phyloP scores from a whole-genome alignment of 257 asterid genomes.

The Oldenlandia corymbosa region DNA sequence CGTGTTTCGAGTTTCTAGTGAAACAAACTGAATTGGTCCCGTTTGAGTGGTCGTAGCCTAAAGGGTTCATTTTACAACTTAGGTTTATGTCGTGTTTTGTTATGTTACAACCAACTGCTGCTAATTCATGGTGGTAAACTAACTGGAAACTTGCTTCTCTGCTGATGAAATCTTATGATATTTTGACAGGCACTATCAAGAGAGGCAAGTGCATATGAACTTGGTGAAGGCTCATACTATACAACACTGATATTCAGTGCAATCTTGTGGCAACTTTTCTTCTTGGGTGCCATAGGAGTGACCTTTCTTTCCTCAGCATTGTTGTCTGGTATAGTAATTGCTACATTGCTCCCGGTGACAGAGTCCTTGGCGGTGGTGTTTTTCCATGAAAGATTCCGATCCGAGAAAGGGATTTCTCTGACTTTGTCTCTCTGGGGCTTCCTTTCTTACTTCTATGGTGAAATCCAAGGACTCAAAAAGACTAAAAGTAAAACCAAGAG shows the following conservation, averaged over 20 bases:
- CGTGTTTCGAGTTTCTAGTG: too few relatives aligned
- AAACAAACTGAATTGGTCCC: too few relatives aligned
- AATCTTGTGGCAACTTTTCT: conserved; percentile 17
- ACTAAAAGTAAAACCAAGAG: neutral
- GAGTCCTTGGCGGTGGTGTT: conserved; percentile 22
- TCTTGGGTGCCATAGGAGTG: conserved; percentile 25
- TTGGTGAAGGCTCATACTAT: conserved; percentile 18
- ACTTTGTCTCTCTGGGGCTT: conserved; percentile 28
- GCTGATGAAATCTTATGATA: neutral
- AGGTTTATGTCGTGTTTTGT: too few relatives aligned
- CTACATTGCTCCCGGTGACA: conserved; percentile 21
- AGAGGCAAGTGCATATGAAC: conserved; percentile 22
- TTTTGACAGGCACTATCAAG: conserved; percentile 22
- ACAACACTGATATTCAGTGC: conserved; percentile 12
- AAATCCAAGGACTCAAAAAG: conserved; percentile 14
- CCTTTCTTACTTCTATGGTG: conserved; percentile 29
- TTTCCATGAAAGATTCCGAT: conserved; percentile 19
- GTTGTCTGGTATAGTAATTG: conserved; percentile 24
- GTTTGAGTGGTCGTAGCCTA: too few relatives aligned
- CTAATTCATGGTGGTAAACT: too few relatives aligned
- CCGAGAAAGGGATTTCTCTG: conserved; percentile 28
- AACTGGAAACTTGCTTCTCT: neutral
- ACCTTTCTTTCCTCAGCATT: conserved; percentile 21
- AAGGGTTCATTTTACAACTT: too few relatives aligned
- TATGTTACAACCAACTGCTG: too few relatives aligned